Conservation (phyloP, 306 rosid species). For the Erythrophleum fordii region DNA sequence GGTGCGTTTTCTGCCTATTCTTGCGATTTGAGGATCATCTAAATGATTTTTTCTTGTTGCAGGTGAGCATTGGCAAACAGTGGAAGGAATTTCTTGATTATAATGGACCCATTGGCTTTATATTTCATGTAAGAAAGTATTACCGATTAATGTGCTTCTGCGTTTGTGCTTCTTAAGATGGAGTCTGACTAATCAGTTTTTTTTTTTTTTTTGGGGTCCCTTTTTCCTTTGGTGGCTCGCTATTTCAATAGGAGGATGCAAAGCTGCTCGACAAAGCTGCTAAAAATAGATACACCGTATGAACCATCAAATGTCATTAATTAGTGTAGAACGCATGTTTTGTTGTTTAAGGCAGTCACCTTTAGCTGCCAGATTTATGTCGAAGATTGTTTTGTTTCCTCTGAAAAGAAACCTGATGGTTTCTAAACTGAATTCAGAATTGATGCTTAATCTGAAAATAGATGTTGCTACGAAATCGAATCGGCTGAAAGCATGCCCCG, state of each 20-base stretch:
- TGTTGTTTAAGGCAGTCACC: background rate
- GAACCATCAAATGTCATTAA: slow-evolving; percentile 47
- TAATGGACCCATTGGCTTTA: slow-evolving; percentile 72
- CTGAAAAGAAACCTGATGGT: background rate
- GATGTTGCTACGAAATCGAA: background rate
- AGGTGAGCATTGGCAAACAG: slow-evolving; percentile 94
- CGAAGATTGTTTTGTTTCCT: too few relatives aligned
- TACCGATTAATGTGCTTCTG: background rate
- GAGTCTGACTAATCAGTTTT: background rate
- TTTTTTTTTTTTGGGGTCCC: background rate
- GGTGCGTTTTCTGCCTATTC: background rate
- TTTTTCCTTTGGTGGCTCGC: background rate
- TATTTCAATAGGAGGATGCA: slow-evolving; percentile 76
- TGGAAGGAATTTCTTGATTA: slow-evolving; percentile 94
- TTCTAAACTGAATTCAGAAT: background rate
- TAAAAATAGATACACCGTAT: slow-evolving; percentile 59
- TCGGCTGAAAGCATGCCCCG: too few relatives aligned
- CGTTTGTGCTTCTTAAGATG: background rate
- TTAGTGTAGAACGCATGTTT: slow-evolving; percentile 12
- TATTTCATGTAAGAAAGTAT: slow-evolving; percentile 71
- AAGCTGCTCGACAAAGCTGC: slow-evolving; percentile 51
- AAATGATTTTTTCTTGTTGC: slow-evolving; percentile 31
- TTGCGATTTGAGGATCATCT: slow-evolving; percentile 18
- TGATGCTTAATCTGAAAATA: background rate
- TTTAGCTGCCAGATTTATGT: background rate